A percentile compares a stretch with the other conserved stretches of the same genome.
Evolutionary conservation across 345 rosid genomes (phyloP).

Genomic region (Cardamine occulta): DNA sequence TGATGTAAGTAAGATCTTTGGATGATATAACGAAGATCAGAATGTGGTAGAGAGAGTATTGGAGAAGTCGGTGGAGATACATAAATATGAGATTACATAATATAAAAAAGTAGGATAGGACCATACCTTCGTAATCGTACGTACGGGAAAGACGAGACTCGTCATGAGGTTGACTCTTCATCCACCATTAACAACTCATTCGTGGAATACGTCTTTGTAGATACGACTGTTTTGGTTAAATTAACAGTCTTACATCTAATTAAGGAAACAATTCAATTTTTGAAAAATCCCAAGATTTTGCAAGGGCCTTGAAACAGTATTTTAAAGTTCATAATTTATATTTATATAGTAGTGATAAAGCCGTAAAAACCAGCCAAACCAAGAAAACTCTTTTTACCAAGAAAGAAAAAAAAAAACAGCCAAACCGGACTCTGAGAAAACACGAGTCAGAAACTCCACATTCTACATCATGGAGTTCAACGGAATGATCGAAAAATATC

Average conservation of each 20-base stretch:
- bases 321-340: neutral
- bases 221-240: slow-evolving; percentile 28
- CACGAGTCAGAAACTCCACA: neutral
- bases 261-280: neutral
- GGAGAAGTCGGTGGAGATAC: slow-evolving; percentile 43
- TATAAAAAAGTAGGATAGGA: slow-evolving; percentile 2
- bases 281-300: neutral
- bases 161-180: slow-evolving; percentile 44
- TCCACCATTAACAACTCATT: slow-evolving; percentile 43
- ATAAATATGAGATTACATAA: neutral
- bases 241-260: slow-evolving; percentile 7
- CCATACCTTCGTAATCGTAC: slow-evolving; percentile 37
- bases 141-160: slow-evolving; percentile 38
- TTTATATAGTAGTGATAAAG: no score
- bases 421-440: no score
- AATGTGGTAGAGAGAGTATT: slow-evolving; percentile 42
- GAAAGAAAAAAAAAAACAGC: no score
- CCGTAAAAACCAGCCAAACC: no score
- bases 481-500: neutral
- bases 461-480: neutral
- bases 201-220: slow-evolving; percentile 37
- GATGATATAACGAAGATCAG: slow-evolving; percentile 39
- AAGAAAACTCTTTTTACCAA: no score
- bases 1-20: slow-evolving; percentile 45
- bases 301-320: neutral